Conservation (phyloP, 1,284 basidiomycete species). For the Megacollybia platyphylla region DNA sequence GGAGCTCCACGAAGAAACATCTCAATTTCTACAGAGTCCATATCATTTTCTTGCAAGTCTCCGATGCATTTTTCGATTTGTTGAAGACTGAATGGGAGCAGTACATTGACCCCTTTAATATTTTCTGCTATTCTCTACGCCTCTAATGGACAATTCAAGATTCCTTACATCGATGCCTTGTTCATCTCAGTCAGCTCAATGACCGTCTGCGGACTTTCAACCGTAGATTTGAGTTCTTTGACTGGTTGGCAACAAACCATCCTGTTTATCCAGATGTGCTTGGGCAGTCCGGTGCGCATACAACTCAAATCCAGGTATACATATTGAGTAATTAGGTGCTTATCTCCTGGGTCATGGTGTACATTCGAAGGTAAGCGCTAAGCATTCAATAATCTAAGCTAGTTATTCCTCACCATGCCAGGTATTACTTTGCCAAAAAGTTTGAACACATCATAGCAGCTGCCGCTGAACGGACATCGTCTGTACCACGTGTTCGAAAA, state of each 20-base stretch:
- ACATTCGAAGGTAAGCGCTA: slow-evolving; percentile 41
- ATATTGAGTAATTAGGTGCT: slow-evolving; percentile 29
- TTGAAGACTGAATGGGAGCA: slow-evolving; percentile 16
- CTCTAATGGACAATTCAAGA: slow-evolving; percentile 51
- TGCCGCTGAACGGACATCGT: slow-evolving; percentile 17
- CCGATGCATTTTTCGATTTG: background rate
- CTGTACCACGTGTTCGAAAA: slow-evolving; percentile 3
- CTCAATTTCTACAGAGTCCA: slow-evolving; percentile 67
- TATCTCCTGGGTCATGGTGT: slow-evolving; percentile 64
- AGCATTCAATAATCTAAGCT: background rate
- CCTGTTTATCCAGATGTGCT: slow-evolving; percentile 59
- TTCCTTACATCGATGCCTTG: slow-evolving; percentile 64
- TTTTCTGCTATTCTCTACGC: slow-evolving; percentile 66
- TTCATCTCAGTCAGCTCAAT: slow-evolving; percentile 70
- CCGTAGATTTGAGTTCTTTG: slow-evolving; percentile 61
- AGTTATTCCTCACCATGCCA: slow-evolving; percentile 14
- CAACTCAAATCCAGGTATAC: slow-evolving; percentile 1
- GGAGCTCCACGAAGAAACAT: slow-evolving; percentile 18
- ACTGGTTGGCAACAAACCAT: slow-evolving; percentile 71
- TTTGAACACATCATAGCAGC: slow-evolving; percentile 56
- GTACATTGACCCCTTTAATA: slow-evolving; percentile 64
- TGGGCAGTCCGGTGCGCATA: slow-evolving; percentile 55
- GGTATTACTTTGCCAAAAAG: slow-evolving; percentile 65
- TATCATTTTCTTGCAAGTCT: slow-evolving; percentile 36
- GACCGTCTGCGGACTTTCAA: slow-evolving; percentile 67